Evolutionary conservation across 192 early-diverging fungal species (phyloP).

Genomic region (Backusella circina): DNA sequence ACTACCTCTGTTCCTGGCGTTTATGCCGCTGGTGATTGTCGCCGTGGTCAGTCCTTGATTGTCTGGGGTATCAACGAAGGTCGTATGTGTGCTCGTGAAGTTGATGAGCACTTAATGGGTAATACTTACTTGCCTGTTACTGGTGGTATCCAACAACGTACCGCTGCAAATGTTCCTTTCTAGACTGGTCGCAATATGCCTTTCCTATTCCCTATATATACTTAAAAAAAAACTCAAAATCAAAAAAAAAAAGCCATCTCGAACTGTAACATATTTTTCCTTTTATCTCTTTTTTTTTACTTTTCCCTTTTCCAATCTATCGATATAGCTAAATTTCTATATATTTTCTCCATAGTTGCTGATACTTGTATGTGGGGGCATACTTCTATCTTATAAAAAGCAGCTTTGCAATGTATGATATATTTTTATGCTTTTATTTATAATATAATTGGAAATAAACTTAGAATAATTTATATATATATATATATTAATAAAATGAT

Average conservation of each 20-base stretch:
- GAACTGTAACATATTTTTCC: not conserved
- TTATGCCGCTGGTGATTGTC: conserved; percentile 97
- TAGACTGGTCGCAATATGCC: not conserved
- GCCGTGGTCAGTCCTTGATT: conserved; percentile 92
- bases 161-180: not conserved
- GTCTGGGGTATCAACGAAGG: conserved; percentile 99
- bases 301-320: not conserved
- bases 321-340: not conserved
- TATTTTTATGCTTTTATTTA: conserved; percentile 3
- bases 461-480: not conserved
- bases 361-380: not conserved
- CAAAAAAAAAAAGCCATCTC: not conserved
- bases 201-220: not conserved
- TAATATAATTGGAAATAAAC: not conserved
- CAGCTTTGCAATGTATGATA: not conserved
- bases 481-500: not conserved
- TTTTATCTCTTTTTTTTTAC: not conserved
- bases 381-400: not conserved
- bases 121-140: conserved; percentile 81
- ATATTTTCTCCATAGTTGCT: not conserved
- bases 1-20: conserved; percentile 74
- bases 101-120: conserved; percentile 81
- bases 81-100: conserved; percentile 88
- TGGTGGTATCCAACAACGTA: conserved; percentile 79
- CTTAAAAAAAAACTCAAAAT: not conserved